A percentile compares a stretch with the other conserved stretches of the same genome.
Evolutionary conservation across 805 yeast genomes (phyloP).

Genomic region (Priceomyces fermenticarens): DNA sequence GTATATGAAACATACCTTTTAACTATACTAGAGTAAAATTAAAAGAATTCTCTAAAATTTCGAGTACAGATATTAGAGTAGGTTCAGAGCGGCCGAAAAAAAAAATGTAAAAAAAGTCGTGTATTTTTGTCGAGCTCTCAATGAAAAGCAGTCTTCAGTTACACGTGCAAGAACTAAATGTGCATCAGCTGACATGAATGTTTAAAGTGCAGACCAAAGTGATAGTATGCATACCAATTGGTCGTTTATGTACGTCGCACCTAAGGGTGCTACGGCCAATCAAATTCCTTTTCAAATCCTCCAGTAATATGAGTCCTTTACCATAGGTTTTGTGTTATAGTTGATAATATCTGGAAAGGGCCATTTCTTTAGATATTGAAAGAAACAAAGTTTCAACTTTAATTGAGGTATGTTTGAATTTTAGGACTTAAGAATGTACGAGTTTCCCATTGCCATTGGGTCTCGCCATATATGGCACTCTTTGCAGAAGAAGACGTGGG

Average conservation of each 20-base stretch:
- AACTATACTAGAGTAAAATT: conserved; percentile 8
- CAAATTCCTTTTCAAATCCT: neutral
- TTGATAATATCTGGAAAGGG: neutral
- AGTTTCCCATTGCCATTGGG: neutral
- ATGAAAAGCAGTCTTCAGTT: neutral
- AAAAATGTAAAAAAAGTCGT: no score
- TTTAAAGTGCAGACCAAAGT: neutral
- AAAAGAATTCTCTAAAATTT: conserved; percentile 1
- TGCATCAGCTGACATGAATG: neutral
- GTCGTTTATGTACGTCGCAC: neutral
- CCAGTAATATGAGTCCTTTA: conserved; percentile 4
- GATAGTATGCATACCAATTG: neutral
- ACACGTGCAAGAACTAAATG: neutral
- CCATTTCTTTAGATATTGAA: neutral
- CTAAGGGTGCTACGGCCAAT: neutral
- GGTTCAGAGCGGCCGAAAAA: no score
- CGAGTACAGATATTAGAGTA: neutral
- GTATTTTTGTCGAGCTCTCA: no score
- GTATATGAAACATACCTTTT: conserved; percentile 13
- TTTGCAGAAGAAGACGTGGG: no score
- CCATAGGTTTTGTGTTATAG: conserved; percentile 1
- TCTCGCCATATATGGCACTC: no score
- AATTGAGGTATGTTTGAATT: neutral
- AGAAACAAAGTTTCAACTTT: neutral
- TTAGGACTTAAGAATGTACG: conserved; percentile 1